Evolutionary conservation across 1,284 basidiomycete genomes (phyloP), one percentile per base, ranked within the genome.

Genomic region (Naganishia sp.): DNA sequence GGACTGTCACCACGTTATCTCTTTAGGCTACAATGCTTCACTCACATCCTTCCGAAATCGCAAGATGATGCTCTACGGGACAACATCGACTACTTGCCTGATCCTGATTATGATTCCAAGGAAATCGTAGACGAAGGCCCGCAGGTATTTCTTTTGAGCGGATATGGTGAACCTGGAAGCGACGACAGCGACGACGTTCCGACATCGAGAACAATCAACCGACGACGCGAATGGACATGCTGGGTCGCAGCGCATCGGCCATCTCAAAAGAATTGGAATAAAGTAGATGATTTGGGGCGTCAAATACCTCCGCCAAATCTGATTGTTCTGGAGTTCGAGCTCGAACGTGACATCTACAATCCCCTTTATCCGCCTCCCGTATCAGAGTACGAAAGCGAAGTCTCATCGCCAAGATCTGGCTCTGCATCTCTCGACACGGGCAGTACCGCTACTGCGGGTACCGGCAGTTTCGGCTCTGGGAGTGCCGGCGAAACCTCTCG

Each of bases 241-340:
- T 93, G 90, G 89, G 91, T 90, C 71, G 90, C 90, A 0, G 85
- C 88, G 0, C 90, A 93, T 77, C 83, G 88, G 11, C 86, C 86
- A 0, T 73, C 75, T 18, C 74, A 71, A 50, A 72, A 55, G 3
- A 25, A 68, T 28, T 69, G 71, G 73, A 46, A 75, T 49, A 67
- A 74, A 68, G 59, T 73, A 66, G 69, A 77, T 55, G 68, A 66
- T 3, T 28, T 71, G 2, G 77, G 75, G 4, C 39, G 70, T 4
- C 56, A 69, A 0, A 43, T 76, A 4, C 69, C 70, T 3, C 70
- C 70, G 1, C 75, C 77, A 0, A 72, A 78, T 63, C 74, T 84
- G 59, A 84, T 91, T 71, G 83, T 91, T 42, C 83, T 94, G 72
- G 92, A 94, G 75, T 90, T 94, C 70, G 92, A 94, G 77, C 82